Base-by-base conservation (phyloP, 495 filamentous ascomycete genomes). In the Extremus antarcticus region DNA sequence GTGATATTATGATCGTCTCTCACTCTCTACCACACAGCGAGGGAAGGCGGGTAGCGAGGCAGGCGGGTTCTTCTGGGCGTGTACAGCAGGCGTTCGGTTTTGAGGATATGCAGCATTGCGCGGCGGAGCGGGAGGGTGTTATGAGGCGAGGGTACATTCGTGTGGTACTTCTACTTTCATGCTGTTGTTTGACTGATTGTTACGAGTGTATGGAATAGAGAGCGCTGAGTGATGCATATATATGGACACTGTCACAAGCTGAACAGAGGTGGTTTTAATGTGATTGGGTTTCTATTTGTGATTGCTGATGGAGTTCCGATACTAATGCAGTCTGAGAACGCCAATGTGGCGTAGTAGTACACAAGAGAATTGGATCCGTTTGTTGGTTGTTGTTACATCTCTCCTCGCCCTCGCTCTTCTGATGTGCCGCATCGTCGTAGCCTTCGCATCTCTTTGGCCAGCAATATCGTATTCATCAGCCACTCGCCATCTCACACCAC, bases 1-100 rank as follows among this genome's bases (percentile, higher is more conserved):
- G 80, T 90, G 50, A 85, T 94, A 49, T 78, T 90, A 71, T 89
- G 78, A 83, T 15, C 8, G 25, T 25, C 25, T n/a, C 41, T 7
- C 29, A 13, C 4, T 4, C 29, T 4, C 29, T n/a, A 35, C 13
- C 29, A 35, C 13, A 35, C 13, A 4, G 13, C 7, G 4, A 35
- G 29, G 29, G 29, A 35, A 13, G 7, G 29, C 29, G 29, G 29
- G n/a, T n/a, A n/a, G n/a, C n/a, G n/a, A n/a, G 29, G 29, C 4
- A 4, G 29, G 29, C 29, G 4, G 29, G 29, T 35, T 35, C 13
- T 13, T 35, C 29, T 35, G 29, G 29, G 29, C 4, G 29, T 35
- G 29, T 35, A 35, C 29, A 35, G 29, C 13, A 35, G 29, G 29
- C 29, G 29, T 35, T 35, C 13, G 29, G 29, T 35, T 35, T 35